phyloP scores from a whole-genome alignment of 2,329 filamentous ascomycete species.

The Fusarium equiseti region DNA sequence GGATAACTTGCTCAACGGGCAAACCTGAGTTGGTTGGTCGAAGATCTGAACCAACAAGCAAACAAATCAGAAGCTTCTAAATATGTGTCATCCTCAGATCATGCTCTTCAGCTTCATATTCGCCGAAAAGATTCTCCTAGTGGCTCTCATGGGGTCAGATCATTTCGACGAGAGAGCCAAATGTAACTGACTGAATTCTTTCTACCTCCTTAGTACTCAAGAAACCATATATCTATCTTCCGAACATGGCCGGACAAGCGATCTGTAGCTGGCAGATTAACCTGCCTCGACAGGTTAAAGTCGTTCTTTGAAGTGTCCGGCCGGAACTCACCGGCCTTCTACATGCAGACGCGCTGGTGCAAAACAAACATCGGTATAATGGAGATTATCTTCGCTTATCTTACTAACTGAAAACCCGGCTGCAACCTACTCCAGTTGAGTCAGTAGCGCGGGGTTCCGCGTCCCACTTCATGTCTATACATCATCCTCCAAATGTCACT shows the following conservation, averaged over 20 bases:
- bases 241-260: neutral
- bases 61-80: conserved; percentile 1
- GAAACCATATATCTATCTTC: neutral
- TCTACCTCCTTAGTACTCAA: neutral
- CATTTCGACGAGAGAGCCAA: neutral
- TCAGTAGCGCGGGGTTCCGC: neutral
- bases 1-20: conserved; percentile 8
- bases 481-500: neutral
- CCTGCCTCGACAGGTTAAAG: neutral
- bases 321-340: neutral
- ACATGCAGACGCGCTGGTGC: neutral
- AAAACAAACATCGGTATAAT: neutral
- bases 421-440: neutral
- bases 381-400: neutral
- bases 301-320: neutral
- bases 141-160: neutral
- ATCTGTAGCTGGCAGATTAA: conserved; percentile 14
- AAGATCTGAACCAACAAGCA: conserved; percentile 4
- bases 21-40: neutral
- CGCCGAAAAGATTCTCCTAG: neutral
- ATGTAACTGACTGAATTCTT: neutral
- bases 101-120: neutral
- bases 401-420: no score
- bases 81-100: conserved; percentile 3
- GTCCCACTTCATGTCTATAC: neutral